These are phyloP conservation scores for Mercurialis annua DNA, from an alignment of 345 rosid genomes.

Conservation along the genomic window DNA sequence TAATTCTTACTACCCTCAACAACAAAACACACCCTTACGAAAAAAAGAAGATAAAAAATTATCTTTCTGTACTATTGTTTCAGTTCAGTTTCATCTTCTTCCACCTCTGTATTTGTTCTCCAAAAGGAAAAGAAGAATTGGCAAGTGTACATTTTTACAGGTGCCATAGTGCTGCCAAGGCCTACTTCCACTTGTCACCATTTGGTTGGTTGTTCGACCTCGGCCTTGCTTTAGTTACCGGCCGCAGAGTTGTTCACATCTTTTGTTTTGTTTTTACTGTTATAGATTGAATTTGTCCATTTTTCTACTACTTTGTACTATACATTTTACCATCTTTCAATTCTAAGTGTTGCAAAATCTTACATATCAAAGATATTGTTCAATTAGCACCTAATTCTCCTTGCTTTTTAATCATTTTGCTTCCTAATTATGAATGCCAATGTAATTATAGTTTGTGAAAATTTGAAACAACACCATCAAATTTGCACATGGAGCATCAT, in stretches of 20 bases:
- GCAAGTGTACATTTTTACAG: constrained; percentile 37
- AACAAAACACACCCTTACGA: not conserved
- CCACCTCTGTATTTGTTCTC: constrained; percentile 8
- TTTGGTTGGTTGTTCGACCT: constrained; percentile 32
- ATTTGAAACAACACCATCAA: not conserved
- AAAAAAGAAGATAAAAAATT: not conserved
- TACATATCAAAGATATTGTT: not conserved
- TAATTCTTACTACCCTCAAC: constrained; percentile 25
- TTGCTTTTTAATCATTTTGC: constrained; percentile 2
- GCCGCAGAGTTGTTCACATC: constrained; percentile 39
- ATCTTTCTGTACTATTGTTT: not conserved
- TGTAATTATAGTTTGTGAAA: constrained; percentile 6
- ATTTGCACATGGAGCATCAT: constrained; percentile 1
- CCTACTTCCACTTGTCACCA: constrained; percentile 31
- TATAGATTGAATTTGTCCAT: constrained; percentile 10
- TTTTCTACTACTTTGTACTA: not conserved
- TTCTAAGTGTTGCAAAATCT: not conserved
- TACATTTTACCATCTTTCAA: not conserved
- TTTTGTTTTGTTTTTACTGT: constrained; percentile 1
- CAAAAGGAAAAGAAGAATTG: constrained; percentile 17
- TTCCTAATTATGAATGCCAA: not conserved
- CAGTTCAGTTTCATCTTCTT: not conserved
- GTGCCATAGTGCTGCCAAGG: constrained; percentile 1
- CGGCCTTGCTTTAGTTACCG: constrained; percentile 34
- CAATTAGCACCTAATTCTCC: not conserved